phyloP scores from a whole-genome alignment of 192 early-diverging fungal species.

The Linnemannia elongata region DNA sequence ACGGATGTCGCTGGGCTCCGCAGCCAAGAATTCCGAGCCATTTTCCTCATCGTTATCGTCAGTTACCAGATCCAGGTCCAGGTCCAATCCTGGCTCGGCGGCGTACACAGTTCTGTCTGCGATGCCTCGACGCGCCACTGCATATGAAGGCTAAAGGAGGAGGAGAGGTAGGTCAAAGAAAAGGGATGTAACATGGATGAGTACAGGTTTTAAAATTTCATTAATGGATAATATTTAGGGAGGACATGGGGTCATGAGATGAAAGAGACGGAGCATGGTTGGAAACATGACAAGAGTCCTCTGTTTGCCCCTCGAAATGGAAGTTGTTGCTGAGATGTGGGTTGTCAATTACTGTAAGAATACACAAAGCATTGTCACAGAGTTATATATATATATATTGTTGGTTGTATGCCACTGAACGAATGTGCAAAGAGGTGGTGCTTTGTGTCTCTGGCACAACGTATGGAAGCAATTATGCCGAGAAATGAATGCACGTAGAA shows the following conservation, averaged over 20 bases:
- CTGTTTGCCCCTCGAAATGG: background rate
- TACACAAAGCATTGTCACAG: background rate
- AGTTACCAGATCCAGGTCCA: background rate
- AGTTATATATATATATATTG: no score
- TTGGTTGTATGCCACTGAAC: background rate
- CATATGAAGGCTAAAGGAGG: background rate
- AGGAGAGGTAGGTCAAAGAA: background rate
- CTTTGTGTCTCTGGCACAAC: no score
- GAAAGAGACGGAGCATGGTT: background rate
- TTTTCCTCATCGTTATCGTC: background rate
- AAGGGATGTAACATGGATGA: background rate
- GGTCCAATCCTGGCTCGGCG: constrained; percentile 1
- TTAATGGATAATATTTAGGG: background rate
- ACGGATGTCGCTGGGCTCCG: background rate
- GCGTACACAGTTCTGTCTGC: background rate
- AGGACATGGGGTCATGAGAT: background rate
- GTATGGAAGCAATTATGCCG: background rate
- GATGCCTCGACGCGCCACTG: constrained; percentile 1
- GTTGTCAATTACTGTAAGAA: background rate
- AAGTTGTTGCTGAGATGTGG: background rate
- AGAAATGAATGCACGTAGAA: background rate
- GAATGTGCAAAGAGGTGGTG: background rate
- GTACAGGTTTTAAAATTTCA: background rate
- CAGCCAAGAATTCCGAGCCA: background rate
- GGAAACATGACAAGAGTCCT: background rate